These are phyloP conservation scores for Penstemon barbatus DNA, from an alignment of 257 asterid species.

Conservation along the genomic window DNA sequence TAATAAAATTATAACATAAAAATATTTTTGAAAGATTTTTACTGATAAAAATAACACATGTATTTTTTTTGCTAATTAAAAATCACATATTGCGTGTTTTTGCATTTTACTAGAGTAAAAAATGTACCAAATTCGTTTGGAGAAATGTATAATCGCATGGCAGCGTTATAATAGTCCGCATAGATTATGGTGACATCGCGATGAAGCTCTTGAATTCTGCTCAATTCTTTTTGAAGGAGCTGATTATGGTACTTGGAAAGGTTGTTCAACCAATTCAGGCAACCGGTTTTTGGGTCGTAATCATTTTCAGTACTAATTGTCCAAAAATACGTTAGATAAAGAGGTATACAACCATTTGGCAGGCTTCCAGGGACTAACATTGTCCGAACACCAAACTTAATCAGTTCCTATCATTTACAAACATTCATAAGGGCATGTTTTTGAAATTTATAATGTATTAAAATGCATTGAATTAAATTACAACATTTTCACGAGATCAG, in stretches of 20 bases:
- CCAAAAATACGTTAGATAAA: conserved; percentile 32
- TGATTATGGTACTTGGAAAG: conserved; percentile 38
- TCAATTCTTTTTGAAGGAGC: conserved; percentile 35
- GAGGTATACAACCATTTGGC: conserved; percentile 49
- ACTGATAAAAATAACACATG: too few relatives aligned
- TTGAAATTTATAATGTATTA: too few relatives aligned
- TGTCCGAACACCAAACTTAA: conserved; percentile 45
- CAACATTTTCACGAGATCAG: too few relatives aligned
- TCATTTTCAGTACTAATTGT: conserved; percentile 22
- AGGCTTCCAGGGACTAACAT: conserved; percentile 53
- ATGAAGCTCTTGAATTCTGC: conserved; percentile 25
- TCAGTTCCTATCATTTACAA: conserved; percentile 38
- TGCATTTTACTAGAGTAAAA: background rate
- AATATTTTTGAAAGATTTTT: too few relatives aligned
- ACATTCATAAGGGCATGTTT: too few relatives aligned
- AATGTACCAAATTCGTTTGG: conserved; percentile 32
- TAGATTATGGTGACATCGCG: conserved; percentile 45
- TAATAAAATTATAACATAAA: too few relatives aligned
- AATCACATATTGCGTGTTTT: background rate
- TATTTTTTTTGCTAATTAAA: too few relatives aligned
- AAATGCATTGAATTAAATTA: too few relatives aligned
- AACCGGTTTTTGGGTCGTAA: conserved; percentile 44
- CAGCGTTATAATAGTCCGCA: conserved; percentile 53
- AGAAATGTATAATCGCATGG: conserved; percentile 30
- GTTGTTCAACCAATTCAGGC: conserved; percentile 45